These are phyloP conservation scores for Hypoxylon rubiginosum DNA, from an alignment of 2,329 filamentous ascomycete species.

Conservation along the genomic window DNA sequence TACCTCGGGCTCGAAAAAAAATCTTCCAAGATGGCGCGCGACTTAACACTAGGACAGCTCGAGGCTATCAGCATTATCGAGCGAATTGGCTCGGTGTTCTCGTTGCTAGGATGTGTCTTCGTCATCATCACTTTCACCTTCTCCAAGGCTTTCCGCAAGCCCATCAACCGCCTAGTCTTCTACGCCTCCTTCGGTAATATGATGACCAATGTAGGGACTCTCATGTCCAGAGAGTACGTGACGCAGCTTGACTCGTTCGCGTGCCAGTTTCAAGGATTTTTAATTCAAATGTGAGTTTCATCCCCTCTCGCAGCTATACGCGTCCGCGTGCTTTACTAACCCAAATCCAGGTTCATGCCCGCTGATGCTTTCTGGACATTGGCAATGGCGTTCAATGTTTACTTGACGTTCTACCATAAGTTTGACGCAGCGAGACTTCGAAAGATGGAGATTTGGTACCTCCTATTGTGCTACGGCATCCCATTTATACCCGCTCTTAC, in stretches of 20 bases:
- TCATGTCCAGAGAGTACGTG: slow-evolving; percentile 77
- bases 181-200: slow-evolving; percentile 87
- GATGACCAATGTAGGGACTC: slow-evolving; percentile 79
- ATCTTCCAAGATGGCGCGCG: slow-evolving; percentile 30
- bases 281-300: slow-evolving; percentile 82
- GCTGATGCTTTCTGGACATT: slow-evolving; percentile 83
- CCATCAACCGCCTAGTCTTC: slow-evolving; percentile 89
- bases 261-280: slow-evolving; percentile 80
- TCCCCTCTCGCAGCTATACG: neutral
- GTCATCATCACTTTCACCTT: slow-evolving; percentile 78
- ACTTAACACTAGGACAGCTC: slow-evolving; percentile 56
- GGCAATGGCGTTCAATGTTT: slow-evolving; percentile 87
- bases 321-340: slow-evolving; percentile 23
- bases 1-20: neutral
- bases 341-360: slow-evolving; percentile 77
- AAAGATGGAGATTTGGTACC: slow-evolving; percentile 77
- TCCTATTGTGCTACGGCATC: slow-evolving; percentile 78
- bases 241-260: slow-evolving; percentile 61
- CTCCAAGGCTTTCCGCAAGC: slow-evolving; percentile 81
- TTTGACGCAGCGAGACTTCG: slow-evolving; percentile 75
- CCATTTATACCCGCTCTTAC: slow-evolving; percentile 77
- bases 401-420: slow-evolving; percentile 82
- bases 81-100: slow-evolving; percentile 77
- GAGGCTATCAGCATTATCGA: slow-evolving; percentile 73
- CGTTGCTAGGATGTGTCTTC: slow-evolving; percentile 77